Percentiles rank a stretch among this genome's conserved stretches.
These are phyloP conservation scores for Xylaria venustula DNA, from an alignment of 495 filamentous ascomycete species.

Conservation along the genomic window DNA sequence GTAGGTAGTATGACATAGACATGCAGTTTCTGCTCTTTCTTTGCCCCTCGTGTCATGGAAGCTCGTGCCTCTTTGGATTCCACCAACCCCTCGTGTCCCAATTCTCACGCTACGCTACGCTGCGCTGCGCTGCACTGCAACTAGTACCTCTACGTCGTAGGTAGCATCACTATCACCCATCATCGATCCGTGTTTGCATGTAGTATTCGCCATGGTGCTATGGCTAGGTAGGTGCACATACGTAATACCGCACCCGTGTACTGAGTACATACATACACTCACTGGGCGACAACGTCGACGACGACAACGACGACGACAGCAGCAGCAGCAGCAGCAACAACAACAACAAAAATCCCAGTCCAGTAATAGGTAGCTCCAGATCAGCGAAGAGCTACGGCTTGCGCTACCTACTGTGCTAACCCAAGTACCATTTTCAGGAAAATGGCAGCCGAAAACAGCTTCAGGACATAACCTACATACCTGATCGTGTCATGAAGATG, in stretches of 20 bases:
- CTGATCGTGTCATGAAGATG: constrained; percentile 7
- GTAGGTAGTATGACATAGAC: too few species aligned
- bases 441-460: too few species aligned
- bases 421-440: too few species aligned
- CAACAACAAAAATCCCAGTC: too few species aligned
- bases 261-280: too few species aligned
- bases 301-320: neutral
- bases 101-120: neutral
- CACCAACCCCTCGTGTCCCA: constrained; percentile 5
- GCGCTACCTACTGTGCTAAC: too few species aligned
- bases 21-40: neutral
- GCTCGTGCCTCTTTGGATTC: neutral
- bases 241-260: neutral
- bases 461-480: neutral
- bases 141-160: neutral
- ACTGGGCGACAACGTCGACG: neutral
- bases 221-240: neutral
- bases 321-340: neutral
- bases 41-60: neutral
- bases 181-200: neutral
- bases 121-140: neutral
- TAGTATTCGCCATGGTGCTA: neutral
- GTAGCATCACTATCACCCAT: neutral
- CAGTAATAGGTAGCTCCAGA: too few species aligned
- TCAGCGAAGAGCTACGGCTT: too few species aligned